Evolutionary conservation across 2,329 filamentous ascomycete species (phyloP).

Genomic region (Penicillium freii): DNA sequence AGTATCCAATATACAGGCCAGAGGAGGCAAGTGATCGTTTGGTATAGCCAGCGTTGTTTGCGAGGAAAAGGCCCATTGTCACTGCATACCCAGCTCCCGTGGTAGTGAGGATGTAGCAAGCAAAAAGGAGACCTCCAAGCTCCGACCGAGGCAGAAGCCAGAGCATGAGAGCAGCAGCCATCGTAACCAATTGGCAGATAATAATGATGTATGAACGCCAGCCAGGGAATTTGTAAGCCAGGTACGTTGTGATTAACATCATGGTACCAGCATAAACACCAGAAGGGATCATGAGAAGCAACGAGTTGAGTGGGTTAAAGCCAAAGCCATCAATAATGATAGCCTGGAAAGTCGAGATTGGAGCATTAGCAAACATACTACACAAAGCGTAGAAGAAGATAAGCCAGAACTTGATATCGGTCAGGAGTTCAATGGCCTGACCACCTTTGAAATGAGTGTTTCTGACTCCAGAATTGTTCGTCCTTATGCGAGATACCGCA

Average conservation of each 20-base stretch:
- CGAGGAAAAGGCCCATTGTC: background rate
- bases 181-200: background rate
- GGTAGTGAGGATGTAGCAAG: background rate
- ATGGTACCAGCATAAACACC: slow-evolving; percentile 41
- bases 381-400: slow-evolving; percentile 41
- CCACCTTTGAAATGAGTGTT: slow-evolving; percentile 48
- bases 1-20: background rate
- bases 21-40: background rate
- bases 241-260: slow-evolving; percentile 41
- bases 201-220: background rate
- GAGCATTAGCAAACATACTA: slow-evolving; percentile 47
- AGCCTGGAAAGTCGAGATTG: slow-evolving; percentile 47
- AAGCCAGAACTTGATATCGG: background rate
- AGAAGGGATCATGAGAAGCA: slow-evolving; percentile 45
- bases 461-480: slow-evolving; percentile 31
- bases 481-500: slow-evolving; percentile 26
- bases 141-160: slow-evolving; percentile 1
- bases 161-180: background rate
- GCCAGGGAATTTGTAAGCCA: slow-evolving; percentile 38
- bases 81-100: background rate
- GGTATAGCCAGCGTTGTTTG: background rate
- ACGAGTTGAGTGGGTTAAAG: slow-evolving; percentile 45
- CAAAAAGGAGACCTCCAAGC: background rate
- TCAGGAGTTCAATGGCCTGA: slow-evolving; percentile 34
- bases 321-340: slow-evolving; percentile 50